Evolutionary conservation across 345 rosid species (phyloP).

Genomic region (Firmiana major): DNA sequence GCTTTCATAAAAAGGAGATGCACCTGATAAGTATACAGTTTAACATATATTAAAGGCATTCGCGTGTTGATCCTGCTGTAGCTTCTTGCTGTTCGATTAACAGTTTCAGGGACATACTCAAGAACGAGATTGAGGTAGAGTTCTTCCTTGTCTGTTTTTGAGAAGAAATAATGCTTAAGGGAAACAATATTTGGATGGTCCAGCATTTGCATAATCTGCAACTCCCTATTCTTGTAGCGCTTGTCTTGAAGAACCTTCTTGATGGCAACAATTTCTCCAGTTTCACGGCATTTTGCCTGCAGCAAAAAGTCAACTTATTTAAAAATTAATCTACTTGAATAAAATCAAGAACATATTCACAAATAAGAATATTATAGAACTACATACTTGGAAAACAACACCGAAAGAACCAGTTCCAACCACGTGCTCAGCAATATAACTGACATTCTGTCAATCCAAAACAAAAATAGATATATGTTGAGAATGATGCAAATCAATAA

Average conservation of each 20-base stretch:
- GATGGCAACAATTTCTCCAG: conserved; percentile 91
- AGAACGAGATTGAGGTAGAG: conserved; percentile 94
- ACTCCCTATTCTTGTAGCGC: conserved; percentile 93
- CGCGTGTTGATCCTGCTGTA: conserved; percentile 78
- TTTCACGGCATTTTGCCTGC: conserved; percentile 97
- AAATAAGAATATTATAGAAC: not conserved
- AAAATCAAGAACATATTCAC: conserved; percentile 9
- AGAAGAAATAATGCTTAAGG: conserved; percentile 87
- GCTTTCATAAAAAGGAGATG: conserved; percentile 3
- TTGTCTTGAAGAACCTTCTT: conserved; percentile 98
- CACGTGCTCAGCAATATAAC: conserved; percentile 89
- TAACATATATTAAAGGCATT: conserved; percentile 91
- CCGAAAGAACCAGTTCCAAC: conserved; percentile 98
- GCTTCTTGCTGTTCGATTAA: conserved; percentile 68
- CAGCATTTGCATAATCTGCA: conserved; percentile 89
- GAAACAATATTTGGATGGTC: conserved; percentile 88
- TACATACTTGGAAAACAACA: conserved; percentile 83
- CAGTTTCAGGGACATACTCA: conserved; percentile 94
- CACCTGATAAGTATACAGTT: conserved; percentile 95
- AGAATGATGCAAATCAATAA: not conserved
- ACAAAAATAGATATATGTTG: conserved; percentile 9
- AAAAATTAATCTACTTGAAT: not conserved
- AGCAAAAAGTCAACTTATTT: conserved; percentile 18
- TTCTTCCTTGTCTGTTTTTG: conserved; percentile 91
- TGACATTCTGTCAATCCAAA: conserved; percentile 55